These are phyloP conservation scores for Luvunga scandens DNA, from an alignment of 345 rosid genomes.

Conservation along the genomic window DNA sequence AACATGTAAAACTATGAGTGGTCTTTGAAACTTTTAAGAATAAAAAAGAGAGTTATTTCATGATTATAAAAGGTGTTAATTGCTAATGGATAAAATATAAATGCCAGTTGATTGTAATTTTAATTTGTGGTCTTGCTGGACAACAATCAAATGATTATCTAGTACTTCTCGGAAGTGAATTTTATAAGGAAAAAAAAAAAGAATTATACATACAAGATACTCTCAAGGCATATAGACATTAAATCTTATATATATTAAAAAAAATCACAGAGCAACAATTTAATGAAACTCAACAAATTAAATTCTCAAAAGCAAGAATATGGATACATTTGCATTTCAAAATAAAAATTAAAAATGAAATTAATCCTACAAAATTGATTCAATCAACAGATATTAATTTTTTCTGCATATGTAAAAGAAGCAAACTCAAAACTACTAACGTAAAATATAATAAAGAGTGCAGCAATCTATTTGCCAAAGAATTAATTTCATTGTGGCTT, in stretches of 20 bases:
- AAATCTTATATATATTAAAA: not conserved
- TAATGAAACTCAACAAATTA: not conserved
- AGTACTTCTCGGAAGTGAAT: slow-evolving; percentile 72
- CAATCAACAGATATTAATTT: not conserved
- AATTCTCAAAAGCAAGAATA: not conserved
- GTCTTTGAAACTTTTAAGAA: not conserved
- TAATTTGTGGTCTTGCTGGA: slow-evolving; percentile 80
- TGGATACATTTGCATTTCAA: not conserved
- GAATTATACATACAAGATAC: not conserved
- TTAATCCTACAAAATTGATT: not conserved
- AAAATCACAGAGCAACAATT: not conserved
- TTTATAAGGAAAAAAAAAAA: not conserved
- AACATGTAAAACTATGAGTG: not conserved
- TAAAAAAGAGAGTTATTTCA: not conserved
- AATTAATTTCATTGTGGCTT: no score
- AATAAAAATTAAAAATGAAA: not conserved
- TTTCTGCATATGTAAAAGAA: no score
- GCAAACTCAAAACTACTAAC: no score
- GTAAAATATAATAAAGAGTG: no score
- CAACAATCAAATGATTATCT: slow-evolving; percentile 75
- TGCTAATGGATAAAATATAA: not conserved
- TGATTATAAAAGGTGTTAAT: not conserved
- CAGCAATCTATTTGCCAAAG: no score
- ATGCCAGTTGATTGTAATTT: slow-evolving; percentile 38
- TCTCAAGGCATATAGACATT: not conserved